Evolutionary conservation across 2,329 filamentous ascomycete species (phyloP).

Genomic region (Neophaeococcomyces aloes): DNA sequence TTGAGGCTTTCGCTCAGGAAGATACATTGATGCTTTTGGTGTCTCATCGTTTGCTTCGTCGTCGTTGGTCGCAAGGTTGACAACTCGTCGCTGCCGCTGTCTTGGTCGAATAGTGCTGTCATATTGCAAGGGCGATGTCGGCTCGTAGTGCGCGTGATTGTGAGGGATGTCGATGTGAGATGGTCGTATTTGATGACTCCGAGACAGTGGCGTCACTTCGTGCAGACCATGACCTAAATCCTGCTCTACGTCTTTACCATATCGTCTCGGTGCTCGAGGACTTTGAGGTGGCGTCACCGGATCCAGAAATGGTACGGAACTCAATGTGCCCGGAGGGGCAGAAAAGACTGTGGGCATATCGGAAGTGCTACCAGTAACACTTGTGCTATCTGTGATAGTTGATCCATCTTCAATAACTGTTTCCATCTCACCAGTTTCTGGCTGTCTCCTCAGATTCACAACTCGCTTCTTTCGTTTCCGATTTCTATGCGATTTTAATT

Average conservation of each 20-base stretch:
- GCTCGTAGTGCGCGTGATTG: neutral
- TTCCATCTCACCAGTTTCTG: constrained; percentile 30
- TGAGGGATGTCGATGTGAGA: neutral
- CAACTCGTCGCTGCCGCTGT: constrained; percentile 9
- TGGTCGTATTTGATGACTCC: neutral
- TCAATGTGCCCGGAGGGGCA: constrained; percentile 41
- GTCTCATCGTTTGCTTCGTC: constrained; percentile 15
- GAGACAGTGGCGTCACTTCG: neutral
- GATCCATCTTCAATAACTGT: constrained; percentile 34
- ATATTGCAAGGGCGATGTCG: neutral
- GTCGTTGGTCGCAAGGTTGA: neutral
- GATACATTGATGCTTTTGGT: constrained; percentile 18
- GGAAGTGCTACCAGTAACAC: constrained; percentile 30
- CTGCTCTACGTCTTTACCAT: neutral
- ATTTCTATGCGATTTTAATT: constrained; percentile 32
- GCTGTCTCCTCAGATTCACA: constrained; percentile 36
- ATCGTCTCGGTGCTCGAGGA: constrained; percentile 23
- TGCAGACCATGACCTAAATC: neutral
- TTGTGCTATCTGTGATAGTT: constrained; percentile 19
- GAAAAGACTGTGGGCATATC: constrained; percentile 40
- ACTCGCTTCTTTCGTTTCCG: constrained; percentile 39
- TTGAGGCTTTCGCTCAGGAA: constrained; percentile 11
- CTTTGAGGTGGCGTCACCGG: constrained; percentile 43
- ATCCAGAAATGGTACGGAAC: constrained; percentile 45
- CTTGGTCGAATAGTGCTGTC: constrained; percentile 17